These are phyloP conservation scores for Thymus quinquecostatus DNA, from an alignment of 257 asterid species.

Conservation along the genomic window DNA sequence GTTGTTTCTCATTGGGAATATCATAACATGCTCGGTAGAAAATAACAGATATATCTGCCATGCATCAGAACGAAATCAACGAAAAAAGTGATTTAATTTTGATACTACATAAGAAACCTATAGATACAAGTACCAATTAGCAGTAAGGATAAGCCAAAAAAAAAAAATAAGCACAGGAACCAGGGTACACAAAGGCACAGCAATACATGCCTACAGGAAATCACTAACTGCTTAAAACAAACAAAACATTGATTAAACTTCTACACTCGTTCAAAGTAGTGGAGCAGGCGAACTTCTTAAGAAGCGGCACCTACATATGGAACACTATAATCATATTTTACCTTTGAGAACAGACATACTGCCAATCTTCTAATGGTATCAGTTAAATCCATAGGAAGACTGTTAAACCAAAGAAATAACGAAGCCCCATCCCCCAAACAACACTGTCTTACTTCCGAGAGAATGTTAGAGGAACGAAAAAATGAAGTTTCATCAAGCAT, in stretches of 20 bases:
- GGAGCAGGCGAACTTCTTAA: background rate
- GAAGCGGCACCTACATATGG: background rate
- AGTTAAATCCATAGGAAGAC: conserved; percentile 4
- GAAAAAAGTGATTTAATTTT: background rate
- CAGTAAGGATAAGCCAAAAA: conserved; percentile 3
- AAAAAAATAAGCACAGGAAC: background rate
- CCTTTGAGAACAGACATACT: background rate
- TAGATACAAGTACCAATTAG: conserved; percentile 12
- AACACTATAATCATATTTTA: background rate
- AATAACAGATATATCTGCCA: background rate
- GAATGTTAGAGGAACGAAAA: background rate
- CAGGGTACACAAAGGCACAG: conserved; percentile 1
- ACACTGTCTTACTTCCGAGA: background rate
- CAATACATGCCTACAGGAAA: conserved; percentile 1
- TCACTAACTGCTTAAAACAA: conserved; percentile 15
- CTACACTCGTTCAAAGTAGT: conserved; percentile 3
- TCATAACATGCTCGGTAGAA: background rate
- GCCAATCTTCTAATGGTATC: conserved; percentile 7
- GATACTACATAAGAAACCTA: background rate
- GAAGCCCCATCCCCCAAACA: background rate
- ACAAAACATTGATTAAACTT: background rate
- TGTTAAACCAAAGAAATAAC: no score
- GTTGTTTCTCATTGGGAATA: background rate
- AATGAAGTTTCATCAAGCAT: conserved; percentile 9
- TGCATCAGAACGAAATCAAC: background rate